A percentile compares a stretch with the other conserved stretches of the same genome.
Conservation (phyloP, 768 basidiomycete species). For the Cantharellus anzutake region DNA sequence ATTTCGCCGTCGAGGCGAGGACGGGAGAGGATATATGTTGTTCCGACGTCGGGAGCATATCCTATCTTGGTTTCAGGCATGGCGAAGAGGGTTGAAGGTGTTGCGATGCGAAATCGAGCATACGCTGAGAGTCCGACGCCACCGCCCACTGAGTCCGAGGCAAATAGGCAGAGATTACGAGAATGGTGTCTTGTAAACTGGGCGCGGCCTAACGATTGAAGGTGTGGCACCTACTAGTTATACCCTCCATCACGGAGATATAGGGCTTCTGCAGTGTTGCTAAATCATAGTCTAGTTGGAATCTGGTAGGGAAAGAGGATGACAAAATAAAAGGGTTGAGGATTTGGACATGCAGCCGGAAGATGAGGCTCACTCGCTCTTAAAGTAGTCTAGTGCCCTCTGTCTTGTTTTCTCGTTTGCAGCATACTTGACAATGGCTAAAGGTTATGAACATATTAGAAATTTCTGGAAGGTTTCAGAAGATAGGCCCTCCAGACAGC, state of each 20-base stretch:
- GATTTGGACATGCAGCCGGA: not conserved
- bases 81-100: constrained; percentile 75
- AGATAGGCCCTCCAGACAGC: too few species aligned
- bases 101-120: constrained; percentile 82
- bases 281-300: constrained; percentile 58
- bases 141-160: constrained; percentile 58
- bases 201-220: not conserved
- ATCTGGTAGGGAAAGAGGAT: constrained; percentile 27
- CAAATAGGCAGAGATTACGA: not conserved
- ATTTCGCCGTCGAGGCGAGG: constrained; percentile 67
- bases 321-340: not conserved
- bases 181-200: not conserved
- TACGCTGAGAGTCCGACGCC: constrained; percentile 75
- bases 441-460: constrained; percentile 1
- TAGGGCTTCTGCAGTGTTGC: constrained; percentile 71
- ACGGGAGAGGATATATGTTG: constrained; percentile 62
- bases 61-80: constrained; percentile 97
- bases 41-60: constrained; percentile 85
- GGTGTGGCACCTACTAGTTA: constrained; percentile 41
- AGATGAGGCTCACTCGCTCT: constrained; percentile 30
- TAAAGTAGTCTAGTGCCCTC: constrained; percentile 73
- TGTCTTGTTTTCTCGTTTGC: constrained; percentile 27
- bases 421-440: constrained; percentile 7
- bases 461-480: not conserved
- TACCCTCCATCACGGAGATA: constrained; percentile 74